These are phyloP conservation scores for Sonneratia alba DNA, from an alignment of 345 rosid species.

Conservation along the genomic window DNA sequence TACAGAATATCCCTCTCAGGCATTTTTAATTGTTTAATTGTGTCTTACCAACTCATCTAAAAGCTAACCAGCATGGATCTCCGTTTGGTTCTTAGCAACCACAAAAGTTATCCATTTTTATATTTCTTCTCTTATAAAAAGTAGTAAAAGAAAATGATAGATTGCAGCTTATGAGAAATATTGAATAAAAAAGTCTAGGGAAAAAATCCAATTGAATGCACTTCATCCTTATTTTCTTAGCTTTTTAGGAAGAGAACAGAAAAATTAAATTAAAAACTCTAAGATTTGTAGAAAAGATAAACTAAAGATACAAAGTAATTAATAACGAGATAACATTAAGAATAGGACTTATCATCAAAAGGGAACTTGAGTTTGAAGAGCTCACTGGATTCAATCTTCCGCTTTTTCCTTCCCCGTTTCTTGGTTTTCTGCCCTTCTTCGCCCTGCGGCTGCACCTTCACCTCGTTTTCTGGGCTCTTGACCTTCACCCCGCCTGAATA, in stretches of 20 bases:
- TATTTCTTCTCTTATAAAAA: not conserved
- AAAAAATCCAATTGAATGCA: not conserved
- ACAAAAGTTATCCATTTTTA: not conserved
- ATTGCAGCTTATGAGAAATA: no score
- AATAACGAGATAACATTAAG: not conserved
- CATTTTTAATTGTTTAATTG: not conserved
- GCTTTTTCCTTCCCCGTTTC: constrained; percentile 14
- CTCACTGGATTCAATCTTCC: constrained; percentile 21
- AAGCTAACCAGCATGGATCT: not conserved
- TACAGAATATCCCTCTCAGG: not conserved
- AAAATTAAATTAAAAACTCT: not conserved
- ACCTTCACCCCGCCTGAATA: constrained; percentile 13
- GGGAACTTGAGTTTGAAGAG: not conserved
- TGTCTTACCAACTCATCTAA: not conserved
- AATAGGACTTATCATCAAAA: not conserved
- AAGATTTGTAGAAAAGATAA: not conserved
- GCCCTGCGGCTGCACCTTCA: not conserved
- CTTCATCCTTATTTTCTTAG: not conserved
- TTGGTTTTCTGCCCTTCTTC: constrained; percentile 7
- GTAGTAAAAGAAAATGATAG: not conserved
- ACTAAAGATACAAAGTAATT: not conserved
- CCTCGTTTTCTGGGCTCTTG: constrained; percentile 7
- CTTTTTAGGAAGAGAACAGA: not conserved
- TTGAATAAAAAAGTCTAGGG: not conserved
- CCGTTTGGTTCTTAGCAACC: not conserved